Conservation (phyloP, 78 protist genomes). For the Chrysochromulina tobinii region DNA sequence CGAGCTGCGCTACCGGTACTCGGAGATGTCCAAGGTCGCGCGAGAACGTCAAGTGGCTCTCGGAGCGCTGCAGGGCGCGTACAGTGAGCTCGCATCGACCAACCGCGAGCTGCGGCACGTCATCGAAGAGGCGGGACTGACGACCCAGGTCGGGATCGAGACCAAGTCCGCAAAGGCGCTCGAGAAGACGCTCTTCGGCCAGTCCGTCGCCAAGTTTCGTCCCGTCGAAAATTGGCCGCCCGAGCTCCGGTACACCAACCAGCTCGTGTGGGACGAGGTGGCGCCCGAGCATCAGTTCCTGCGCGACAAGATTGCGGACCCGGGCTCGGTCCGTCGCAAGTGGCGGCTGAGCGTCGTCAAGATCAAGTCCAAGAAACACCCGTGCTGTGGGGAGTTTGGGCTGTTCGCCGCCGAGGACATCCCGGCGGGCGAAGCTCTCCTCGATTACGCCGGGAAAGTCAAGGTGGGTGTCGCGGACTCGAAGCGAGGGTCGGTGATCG, state of each 20-base stretch:
- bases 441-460: neutral
- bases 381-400: neutral
- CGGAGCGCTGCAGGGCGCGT: neutral
- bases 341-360: neutral
- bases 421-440: neutral
- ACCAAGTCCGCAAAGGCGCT: too few relatives aligned
- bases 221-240: neutral
- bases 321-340: neutral
- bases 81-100: neutral
- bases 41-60: neutral
- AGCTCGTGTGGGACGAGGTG: conserved; percentile 16
- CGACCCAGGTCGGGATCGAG: neutral
- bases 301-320: neutral
- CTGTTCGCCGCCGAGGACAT: neutral
- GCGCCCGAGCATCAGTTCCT: neutral
- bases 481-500: too few relatives aligned
- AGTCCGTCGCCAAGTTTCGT: too few relatives aligned
- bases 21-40: neutral
- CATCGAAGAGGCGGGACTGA: too few relatives aligned
- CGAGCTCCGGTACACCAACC: neutral
- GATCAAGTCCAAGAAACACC: neutral
- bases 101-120: neutral
- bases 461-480: neutral
- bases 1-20: neutral
- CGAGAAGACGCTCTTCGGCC: too few relatives aligned